Evolutionary conservation across 1,284 basidiomycete species (phyloP), one percentile per base, ranked within the genome.

Genomic region (Chiua sp.): DNA sequence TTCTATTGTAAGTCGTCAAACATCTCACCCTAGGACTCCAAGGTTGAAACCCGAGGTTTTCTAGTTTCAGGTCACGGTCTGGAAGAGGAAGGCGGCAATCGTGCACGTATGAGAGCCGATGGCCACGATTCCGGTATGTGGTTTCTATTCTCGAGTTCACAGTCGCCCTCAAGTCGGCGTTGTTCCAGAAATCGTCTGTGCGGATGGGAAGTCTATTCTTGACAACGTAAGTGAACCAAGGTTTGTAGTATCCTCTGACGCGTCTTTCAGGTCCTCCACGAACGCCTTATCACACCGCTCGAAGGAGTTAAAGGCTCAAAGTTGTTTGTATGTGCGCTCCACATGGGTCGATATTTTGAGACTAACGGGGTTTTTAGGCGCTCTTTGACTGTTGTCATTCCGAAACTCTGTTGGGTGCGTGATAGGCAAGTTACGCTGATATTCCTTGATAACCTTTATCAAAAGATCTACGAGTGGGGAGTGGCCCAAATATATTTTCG

Each of bases 301-400:
- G 47, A 48, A 53, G 37, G 30, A 7, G 28, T 53, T 13, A 53
- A 44, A 22, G 51, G 39, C 26, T 42, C 51, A 12, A 53, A 32
- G 15, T 39, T 53, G 12, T 42, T 53, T 16, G 51, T 53, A 53
- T 13, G 39, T 44, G 8, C 32, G 15, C 20, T 28, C 22, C 35
- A 4, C 26, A n/a, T 15, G 37, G 11, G 7, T 26, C 26, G 26
- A 26, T 52, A 7, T 28, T 48, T n/a, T 26, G 8, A 44, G 20
- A 13, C 54, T 49, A 26, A 55, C 15, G 11, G 18, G 7, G 28
- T 35, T 32, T 11, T n/a, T 23, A 55, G 46, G 47, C 53, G 4
- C 20, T 55, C 7, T 22, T 55, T 39, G 53, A 55, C 12, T 48
- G 53, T 48, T 55, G 53, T 6, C 53, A 55, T 30, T 53, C 51